A percentile compares a stretch with the other conserved stretches of the same genome.
Evolutionary conservation across 163 green algal species (phyloP).

Genomic region (Coccomyxa subellipsoidea): DNA sequence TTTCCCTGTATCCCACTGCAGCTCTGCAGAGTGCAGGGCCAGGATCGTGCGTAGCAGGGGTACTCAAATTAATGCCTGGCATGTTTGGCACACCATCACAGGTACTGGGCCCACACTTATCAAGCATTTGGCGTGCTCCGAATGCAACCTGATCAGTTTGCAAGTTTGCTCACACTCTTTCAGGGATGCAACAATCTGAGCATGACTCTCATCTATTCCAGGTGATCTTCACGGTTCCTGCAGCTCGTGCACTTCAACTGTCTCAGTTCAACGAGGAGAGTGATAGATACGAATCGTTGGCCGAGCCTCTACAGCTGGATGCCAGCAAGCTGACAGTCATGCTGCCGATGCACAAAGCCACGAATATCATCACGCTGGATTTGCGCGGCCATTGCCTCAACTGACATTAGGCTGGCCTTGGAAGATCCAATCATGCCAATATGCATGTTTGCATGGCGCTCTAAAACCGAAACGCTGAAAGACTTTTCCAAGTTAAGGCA

Average conservation of each 20-base stretch:
- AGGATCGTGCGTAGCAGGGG: neutral
- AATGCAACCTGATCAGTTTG: no score
- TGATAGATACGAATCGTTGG: neutral
- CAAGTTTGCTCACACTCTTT: no score
- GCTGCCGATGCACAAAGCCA: neutral
- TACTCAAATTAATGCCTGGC: neutral
- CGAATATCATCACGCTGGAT: neutral
- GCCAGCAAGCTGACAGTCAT: constrained; percentile 2
- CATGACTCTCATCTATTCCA: neutral
- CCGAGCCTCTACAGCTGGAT: neutral
- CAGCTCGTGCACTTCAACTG: neutral
- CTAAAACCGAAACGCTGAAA: no score
- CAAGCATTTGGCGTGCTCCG: no score
- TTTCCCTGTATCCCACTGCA: neutral
- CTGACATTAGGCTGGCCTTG: neutral
- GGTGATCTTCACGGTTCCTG: neutral
- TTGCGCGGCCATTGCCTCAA: neutral
- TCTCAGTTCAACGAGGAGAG: constrained; percentile 3
- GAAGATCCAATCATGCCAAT: no score
- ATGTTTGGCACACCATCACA: constrained; percentile 2
- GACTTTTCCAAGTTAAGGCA: no score
- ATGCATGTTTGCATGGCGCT: no score
- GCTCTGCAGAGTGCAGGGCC: neutral
- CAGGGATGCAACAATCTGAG: no score
- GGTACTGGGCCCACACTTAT: neutral